Base-by-base conservation (phyloP, 305 asterid species). In the Rubia occidens region DNA sequence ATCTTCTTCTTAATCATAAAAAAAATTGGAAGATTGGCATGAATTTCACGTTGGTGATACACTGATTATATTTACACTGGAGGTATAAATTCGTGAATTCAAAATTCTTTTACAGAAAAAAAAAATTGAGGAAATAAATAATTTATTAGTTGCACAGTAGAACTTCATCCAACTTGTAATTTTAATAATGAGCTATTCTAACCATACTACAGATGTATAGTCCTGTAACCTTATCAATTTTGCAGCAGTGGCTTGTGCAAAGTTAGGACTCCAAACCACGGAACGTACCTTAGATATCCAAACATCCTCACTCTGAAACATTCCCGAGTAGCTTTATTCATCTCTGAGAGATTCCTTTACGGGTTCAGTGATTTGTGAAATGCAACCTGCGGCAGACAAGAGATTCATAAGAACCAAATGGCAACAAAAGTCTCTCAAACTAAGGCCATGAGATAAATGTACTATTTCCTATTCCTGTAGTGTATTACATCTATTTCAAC, bases 301-400 rank as follows among this genome's bases (percentile, higher is more conserved):
- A 44, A 44, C 44, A 44, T 44, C 49, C 14, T 44, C 13, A 44
- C 49, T 9, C 32, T 29, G 32, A 29, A 29, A 29, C 32, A 29
- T 29, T 29, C 32, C 2, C 32, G 32, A 29, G 32, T 29, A 29
- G 32, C 32, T 29, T 29, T 29, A 29, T 2, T 29, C 32, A 29
- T 29, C 32, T 29, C 32, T 11, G 58, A 49, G n/a, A 9, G 32
- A 42, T 51, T 60, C 47, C 64, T 53, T 72, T 67, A 64, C 13
- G 40, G 47, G 74, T 80, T 87, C 65, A 91, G 74, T 39, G 96
- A 77, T 85, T 81, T 91, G 86, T 91, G 97, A 78, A 85, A 91
- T 51, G 96, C 86, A 70, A 89, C 97, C 97, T 90, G 86, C 80
- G 53, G 29, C 69, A 65, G 29, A 60, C 32, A 67, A 35, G 3